Evolutionary conservation across 1,284 basidiomycete genomes (phyloP), one percentile per base, ranked within the genome.

Genomic region (Xanthoconium separans): DNA sequence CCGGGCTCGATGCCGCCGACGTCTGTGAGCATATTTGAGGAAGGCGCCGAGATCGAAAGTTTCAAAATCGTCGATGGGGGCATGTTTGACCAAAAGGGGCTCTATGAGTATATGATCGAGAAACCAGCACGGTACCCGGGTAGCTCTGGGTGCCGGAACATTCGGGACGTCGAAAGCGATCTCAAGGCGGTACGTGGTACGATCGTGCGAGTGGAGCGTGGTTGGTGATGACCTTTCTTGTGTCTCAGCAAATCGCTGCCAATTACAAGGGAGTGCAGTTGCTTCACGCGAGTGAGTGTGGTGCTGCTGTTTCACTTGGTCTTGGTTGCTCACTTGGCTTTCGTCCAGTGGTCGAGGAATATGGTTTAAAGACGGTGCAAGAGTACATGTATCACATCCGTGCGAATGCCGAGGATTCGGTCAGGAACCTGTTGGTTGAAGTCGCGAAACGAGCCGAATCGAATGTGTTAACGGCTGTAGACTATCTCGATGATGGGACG

Each of bases 1-100:
- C 91, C 93, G 2, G 91, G 85, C 20, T 94, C 91, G 16, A 98
- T 98, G 95, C 95, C 95, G 0, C 93, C 95, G 0, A 95, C 90
- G 1, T 92, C 89, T 27, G 91, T 90, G 54, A 92, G 81, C 55
- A 86, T 98, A 47, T 94, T 89, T 60, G 91, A 99, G 68, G 96
- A 99, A 73, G 95, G 95, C 13, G 95, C 95, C 0, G 83, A 94
- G 66, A 93, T 98, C 55, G 82, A 86, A 58, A 91, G 89, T 64
- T 94, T 99, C 82, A 98, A 97, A 74, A 87, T 98, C 58, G 95
- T 99, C 15, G 77, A 83, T 44, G 80, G 82, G 18, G 95, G 95
- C 7, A 72, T 87, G 5, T 98, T 93, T 68, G 85, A 98, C 66
- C 77, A 79, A 50, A 79, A 87, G 39, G 89, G 85, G 0, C 74